Conservation (phyloP, 768 basidiomycete genomes). For the Boletus pseudopeckii region DNA sequence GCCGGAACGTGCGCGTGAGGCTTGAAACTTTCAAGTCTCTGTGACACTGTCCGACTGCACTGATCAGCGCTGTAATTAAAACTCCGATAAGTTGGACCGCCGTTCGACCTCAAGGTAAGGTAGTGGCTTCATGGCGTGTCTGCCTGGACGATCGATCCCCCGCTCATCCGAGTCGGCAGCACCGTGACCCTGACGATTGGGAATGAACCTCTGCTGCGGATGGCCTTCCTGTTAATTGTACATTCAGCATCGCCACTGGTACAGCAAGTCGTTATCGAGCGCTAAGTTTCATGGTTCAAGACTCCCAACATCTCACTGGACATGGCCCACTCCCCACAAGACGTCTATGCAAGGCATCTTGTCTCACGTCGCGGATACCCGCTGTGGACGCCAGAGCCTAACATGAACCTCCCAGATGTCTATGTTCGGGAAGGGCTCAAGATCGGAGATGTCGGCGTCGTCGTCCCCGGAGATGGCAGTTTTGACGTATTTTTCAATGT, state of each 20-base stretch:
- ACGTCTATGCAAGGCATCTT: slow-evolving; percentile 17
- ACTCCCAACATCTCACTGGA: not conserved
- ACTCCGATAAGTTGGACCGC: too few species aligned
- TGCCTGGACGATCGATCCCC: too few species aligned
- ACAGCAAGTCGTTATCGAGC: not conserved
- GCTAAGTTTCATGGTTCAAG: not conserved
- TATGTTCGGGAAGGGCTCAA: slow-evolving; percentile 27
- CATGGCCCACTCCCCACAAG: slow-evolving; percentile 10
- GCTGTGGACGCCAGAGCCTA: slow-evolving; percentile 32
- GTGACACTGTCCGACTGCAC: too few species aligned
- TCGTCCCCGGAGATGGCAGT: slow-evolving; percentile 29
- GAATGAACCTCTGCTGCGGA: too few species aligned
- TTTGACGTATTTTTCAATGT: slow-evolving; percentile 39
- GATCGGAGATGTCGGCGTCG: slow-evolving; percentile 36
- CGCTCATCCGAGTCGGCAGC: not conserved
- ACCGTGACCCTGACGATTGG: too few species aligned
- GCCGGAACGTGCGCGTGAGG: too few species aligned
- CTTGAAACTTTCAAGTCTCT: too few species aligned
- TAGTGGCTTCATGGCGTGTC: too few species aligned
- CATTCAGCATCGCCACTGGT: not conserved
- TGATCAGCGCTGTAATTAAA: too few species aligned
- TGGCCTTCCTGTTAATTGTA: too few species aligned
- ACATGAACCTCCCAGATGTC: slow-evolving; percentile 17
- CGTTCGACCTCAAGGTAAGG: too few species aligned
- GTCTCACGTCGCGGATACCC: slow-evolving; percentile 29